Percentiles rank a stretch among this genome's conserved stretches.
phyloP scores from a whole-genome alignment of 1,139 yeast genomes.

The Lodderomyces orthopsilosis region DNA sequence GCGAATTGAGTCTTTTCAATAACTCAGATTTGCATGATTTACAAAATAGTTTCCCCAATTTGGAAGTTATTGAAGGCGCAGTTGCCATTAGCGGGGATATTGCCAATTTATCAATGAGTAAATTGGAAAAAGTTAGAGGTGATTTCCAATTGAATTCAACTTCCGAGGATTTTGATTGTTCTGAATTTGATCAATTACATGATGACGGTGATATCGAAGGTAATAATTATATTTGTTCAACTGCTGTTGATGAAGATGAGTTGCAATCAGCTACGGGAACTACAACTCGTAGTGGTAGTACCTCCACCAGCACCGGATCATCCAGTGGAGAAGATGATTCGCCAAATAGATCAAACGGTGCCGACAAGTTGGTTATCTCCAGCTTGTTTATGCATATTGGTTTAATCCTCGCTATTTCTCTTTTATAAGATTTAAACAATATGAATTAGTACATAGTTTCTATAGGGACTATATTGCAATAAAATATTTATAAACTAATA shows the following conservation, averaged over 20 bases:
- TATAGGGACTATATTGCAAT: constrained; percentile 1
- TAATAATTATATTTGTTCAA: constrained; percentile 45
- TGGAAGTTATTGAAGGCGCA: constrained; percentile 42
- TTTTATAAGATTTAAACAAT: background rate
- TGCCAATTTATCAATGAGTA: constrained; percentile 38
- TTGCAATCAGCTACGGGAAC: constrained; percentile 19
- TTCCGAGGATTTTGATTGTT: constrained; percentile 40
- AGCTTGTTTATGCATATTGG: background rate
- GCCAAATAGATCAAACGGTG: constrained; percentile 1
- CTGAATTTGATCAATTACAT: constrained; percentile 33
- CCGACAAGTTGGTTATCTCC: background rate
- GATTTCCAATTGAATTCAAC: constrained; percentile 40
- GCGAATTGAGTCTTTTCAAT: constrained; percentile 44
- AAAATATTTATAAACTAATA: constrained; percentile 2
- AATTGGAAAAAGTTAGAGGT: constrained; percentile 41
- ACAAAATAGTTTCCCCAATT: constrained; percentile 26
- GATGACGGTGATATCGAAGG: constrained; percentile 38
- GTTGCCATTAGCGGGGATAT: constrained; percentile 40
- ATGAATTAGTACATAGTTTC: background rate
- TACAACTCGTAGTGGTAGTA: constrained; percentile 7
- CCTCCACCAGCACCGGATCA: constrained; percentile 9
- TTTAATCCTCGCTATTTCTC: background rate
- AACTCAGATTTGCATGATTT: constrained; percentile 40
- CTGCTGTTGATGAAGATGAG: constrained; percentile 21
- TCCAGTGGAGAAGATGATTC: constrained; percentile 7